A percentile compares a stretch with the other conserved stretches of the same genome.
These are phyloP conservation scores for Simplicillium aogashimaense DNA, from an alignment of 2,329 filamentous ascomycete genomes.

Conservation along the genomic window DNA sequence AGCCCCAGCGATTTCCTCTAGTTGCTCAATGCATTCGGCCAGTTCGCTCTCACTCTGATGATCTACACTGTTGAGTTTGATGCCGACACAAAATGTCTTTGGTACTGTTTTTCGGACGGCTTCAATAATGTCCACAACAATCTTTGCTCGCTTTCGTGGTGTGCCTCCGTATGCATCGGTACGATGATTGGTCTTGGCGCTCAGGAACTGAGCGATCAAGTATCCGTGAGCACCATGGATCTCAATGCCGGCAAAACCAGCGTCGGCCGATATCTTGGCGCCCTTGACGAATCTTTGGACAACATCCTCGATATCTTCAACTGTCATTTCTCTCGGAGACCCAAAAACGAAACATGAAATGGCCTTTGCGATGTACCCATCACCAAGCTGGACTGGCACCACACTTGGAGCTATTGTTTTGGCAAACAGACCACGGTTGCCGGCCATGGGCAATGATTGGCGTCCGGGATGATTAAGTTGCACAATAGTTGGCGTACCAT, in stretches of 20 bases:
- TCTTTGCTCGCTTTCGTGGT: constrained; percentile 33
- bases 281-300: constrained; percentile 41
- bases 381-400: constrained; percentile 29
- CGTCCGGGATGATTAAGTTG: constrained; percentile 38
- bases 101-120: constrained; percentile 27
- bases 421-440: constrained; percentile 20
- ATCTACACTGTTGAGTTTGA: constrained; percentile 50
- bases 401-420: constrained; percentile 34
- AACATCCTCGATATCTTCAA: constrained; percentile 41
- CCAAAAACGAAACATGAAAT: constrained; percentile 31
- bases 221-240: constrained; percentile 46
- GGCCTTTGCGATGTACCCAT: constrained; percentile 21
- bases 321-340: constrained; percentile 45
- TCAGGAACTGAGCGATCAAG: constrained; percentile 46
- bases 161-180: constrained; percentile 46
- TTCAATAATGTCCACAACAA: constrained; percentile 40
- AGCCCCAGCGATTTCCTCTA: constrained; percentile 34
- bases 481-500: constrained; percentile 27
- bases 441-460: constrained; percentile 28
- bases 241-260: constrained; percentile 35
- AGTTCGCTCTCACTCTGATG: constrained; percentile 35
- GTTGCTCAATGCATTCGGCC: constrained; percentile 47
- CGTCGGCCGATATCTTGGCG: constrained; percentile 34
- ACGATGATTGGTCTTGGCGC: constrained; percentile 36
- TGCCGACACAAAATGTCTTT: constrained; percentile 34